phyloP scores from a whole-genome alignment of 2,329 filamentous ascomycete species.

The Blastomyces percursus region DNA sequence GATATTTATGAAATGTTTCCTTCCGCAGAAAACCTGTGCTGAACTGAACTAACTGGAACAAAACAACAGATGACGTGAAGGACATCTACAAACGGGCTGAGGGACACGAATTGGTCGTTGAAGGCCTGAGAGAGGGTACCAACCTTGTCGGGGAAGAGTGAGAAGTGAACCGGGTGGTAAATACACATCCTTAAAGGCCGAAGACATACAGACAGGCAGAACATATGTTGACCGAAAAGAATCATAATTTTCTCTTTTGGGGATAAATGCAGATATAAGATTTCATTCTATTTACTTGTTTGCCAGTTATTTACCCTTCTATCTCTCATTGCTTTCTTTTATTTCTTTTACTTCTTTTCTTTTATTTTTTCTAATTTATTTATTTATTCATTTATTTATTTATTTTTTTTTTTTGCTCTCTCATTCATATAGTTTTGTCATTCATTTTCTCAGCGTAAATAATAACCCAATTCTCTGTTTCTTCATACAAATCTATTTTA shows the following conservation, averaged over 20 bases:
- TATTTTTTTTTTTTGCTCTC: background rate
- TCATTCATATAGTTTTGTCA: background rate
- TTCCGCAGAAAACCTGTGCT: background rate
- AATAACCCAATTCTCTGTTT: background rate
- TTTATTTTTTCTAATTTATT: too few relatives aligned
- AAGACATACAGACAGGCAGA: background rate
- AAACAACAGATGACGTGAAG: slow-evolving; percentile 66
- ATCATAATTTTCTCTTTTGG: background rate
- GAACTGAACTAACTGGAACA: background rate
- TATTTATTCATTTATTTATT: too few relatives aligned
- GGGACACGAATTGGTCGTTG: slow-evolving; percentile 72
- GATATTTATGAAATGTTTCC: background rate
- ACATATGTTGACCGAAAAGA: background rate
- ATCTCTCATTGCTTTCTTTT: background rate
- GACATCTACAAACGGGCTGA: slow-evolving; percentile 80
- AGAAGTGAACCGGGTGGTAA: slow-evolving; percentile 2
- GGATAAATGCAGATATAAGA: slow-evolving; percentile 27
- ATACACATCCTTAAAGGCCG: background rate
- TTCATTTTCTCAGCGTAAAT: background rate
- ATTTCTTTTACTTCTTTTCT: background rate
- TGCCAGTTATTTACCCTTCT: background rate
- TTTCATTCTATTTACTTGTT: slow-evolving; percentile 6
- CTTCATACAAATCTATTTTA: background rate
- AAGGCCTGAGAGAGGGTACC: slow-evolving; percentile 69
- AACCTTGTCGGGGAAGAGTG: slow-evolving; percentile 60